phyloP scores from a whole-genome alignment of 768 basidiomycete species.

The Obba rivulosa region DNA sequence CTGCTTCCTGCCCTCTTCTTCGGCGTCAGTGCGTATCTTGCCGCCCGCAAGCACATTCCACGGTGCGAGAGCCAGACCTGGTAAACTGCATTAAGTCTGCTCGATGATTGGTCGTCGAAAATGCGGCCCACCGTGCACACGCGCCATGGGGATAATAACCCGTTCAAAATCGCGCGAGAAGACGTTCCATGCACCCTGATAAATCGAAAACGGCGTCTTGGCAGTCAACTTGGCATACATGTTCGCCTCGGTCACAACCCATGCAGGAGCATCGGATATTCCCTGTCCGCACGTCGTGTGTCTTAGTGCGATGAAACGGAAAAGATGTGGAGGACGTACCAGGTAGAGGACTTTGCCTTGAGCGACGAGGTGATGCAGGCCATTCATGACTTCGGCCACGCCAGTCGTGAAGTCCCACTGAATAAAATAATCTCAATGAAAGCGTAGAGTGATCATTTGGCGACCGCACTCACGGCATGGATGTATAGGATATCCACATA shows the following conservation, averaged over 20 bases:
- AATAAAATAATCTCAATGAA: constrained; percentile 39
- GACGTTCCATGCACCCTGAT: constrained; percentile 31
- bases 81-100: constrained; percentile 42
- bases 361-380: constrained; percentile 44
- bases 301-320: too few relatives aligned
- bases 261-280: constrained; percentile 29
- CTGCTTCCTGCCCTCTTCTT: constrained; percentile 25
- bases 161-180: constrained; percentile 34
- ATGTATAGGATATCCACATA: constrained; percentile 56
- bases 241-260: constrained; percentile 32
- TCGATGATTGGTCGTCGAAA: neutral
- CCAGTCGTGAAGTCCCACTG: constrained; percentile 49
- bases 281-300: constrained; percentile 6
- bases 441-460: too few relatives aligned
- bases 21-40: constrained; percentile 32
- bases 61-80: constrained; percentile 34
- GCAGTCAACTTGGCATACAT: constrained; percentile 32
- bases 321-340: constrained; percentile 5
- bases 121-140: constrained; percentile 21
- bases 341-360: constrained; percentile 41
- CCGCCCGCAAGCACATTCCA: constrained; percentile 37
- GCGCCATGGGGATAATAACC: constrained; percentile 33
- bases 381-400: constrained; percentile 53
- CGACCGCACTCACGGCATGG: constrained; percentile 35
- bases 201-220: constrained; percentile 37